Evolutionary conservation across 768 basidiomycete genomes (phyloP).

Genomic region (Russula abietina): DNA sequence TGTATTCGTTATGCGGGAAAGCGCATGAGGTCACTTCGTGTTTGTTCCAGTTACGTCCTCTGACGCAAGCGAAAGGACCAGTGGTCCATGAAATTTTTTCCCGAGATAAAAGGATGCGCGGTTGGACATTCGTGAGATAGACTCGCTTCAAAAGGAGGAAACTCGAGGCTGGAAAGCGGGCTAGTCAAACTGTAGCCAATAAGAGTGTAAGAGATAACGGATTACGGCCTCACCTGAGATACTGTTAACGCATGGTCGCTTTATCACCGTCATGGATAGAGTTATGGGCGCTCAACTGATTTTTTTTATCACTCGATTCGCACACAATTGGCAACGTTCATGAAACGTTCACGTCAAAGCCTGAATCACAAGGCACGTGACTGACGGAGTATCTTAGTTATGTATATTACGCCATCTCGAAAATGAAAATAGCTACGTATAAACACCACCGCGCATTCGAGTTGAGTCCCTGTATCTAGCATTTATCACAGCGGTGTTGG

Average conservation of each 20-base stretch:
- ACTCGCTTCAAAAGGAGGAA: background rate
- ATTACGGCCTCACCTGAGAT: background rate
- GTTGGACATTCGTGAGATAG: background rate
- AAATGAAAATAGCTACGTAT: background rate
- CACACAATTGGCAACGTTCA: slow-evolving; percentile 10
- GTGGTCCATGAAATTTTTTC: background rate
- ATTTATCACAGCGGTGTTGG: background rate
- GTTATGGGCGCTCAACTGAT: slow-evolving; percentile 7
- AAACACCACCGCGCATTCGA: background rate
- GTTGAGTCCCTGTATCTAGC: background rate
- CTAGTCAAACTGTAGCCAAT: background rate
- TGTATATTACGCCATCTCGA: background rate
- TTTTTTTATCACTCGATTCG: background rate
- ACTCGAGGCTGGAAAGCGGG: background rate
- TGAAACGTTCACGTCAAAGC: background rate
- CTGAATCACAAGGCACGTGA: background rate
- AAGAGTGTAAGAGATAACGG: background rate
- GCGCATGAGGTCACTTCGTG: slow-evolving; percentile 14
- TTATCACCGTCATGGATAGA: background rate
- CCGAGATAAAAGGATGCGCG: background rate
- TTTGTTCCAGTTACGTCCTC: slow-evolving; percentile 16
- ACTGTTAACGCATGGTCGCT: background rate
- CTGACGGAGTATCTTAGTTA: background rate
- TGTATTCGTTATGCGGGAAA: background rate
- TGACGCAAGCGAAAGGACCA: slow-evolving; percentile 8